Evolutionary conservation across 176 grass and related monocot genomes (phyloP).

Genomic region (Carex littledalei): DNA sequence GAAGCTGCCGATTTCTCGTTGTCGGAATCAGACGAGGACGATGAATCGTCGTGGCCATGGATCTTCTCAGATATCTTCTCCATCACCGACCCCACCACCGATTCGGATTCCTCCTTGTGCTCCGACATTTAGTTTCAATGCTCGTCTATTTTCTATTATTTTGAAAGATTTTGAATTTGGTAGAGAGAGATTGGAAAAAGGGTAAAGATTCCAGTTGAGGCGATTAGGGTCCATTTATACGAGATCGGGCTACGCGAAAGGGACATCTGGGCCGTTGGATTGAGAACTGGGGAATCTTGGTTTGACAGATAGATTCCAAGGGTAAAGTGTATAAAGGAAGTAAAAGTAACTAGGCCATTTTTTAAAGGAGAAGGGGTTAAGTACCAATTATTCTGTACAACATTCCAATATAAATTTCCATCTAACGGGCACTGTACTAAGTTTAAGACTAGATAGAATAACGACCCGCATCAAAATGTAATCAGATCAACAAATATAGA

Average conservation of each 20-base stretch:
- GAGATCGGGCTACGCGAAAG: not conserved
- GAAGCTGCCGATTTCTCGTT: conserved; percentile 43
- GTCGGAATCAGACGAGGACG: conserved; percentile 66
- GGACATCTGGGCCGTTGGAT: conserved; percentile 5
- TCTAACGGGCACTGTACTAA: not conserved
- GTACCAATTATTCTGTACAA: not conserved
- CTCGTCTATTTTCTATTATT: not conserved
- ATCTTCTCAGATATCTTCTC: conserved; percentile 68
- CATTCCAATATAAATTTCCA: not conserved
- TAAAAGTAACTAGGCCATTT: not conserved
- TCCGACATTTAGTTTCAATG: conserved; percentile 47
- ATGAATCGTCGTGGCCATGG: conserved; percentile 37
- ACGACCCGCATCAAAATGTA: not conserved
- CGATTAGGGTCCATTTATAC: conserved; percentile 1
- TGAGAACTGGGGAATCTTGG: not conserved
- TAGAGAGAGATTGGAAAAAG: conserved; percentile 7
- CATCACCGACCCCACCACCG: conserved; percentile 42
- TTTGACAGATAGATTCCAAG: conserved; percentile 3
- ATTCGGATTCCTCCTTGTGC: conserved; percentile 60
- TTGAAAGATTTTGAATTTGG: conserved; percentile 1
- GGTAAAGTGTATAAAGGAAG: not conserved
- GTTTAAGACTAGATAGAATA: not conserved
- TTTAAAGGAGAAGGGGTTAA: not conserved
- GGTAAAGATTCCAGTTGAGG: conserved; percentile 7
- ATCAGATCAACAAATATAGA: too few relatives aligned